Conservation (phyloP, 1,284 basidiomycete species). For the Marasmius fiardii region DNA sequence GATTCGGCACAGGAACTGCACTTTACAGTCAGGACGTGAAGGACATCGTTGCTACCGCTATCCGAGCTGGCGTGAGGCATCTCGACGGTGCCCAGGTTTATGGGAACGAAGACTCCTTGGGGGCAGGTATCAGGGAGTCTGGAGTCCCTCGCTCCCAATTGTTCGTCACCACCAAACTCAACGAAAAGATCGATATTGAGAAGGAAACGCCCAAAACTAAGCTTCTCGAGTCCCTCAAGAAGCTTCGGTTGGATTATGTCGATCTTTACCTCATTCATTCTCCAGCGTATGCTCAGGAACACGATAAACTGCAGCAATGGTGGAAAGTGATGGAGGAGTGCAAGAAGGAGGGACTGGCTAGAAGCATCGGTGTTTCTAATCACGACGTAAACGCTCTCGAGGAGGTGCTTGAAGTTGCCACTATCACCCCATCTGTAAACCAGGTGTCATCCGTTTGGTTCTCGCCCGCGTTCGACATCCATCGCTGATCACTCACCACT, state of each 20-base stretch:
- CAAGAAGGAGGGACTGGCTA: conserved; percentile 64
- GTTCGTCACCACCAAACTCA: conserved; percentile 68
- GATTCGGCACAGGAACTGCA: conserved; percentile 69
- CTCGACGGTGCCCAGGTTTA: conserved; percentile 74
- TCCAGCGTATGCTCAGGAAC: conserved; percentile 38
- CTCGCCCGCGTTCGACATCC: conserved; percentile 3
- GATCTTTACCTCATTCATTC: conserved; percentile 79
- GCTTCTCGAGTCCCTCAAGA: conserved; percentile 51
- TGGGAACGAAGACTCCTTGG: conserved; percentile 16
- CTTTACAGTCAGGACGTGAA: conserved; percentile 51
- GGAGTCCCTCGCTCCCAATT: conserved; percentile 54
- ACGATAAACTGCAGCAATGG: conserved; percentile 45
- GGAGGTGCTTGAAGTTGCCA: conserved; percentile 56
- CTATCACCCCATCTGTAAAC: conserved; percentile 69
- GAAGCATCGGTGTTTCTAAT: conserved; percentile 85
- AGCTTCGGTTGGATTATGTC: conserved; percentile 66
- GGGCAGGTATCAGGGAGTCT: conserved; percentile 43
- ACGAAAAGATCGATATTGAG: conserved; percentile 22
- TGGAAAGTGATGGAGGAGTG: conserved; percentile 77
- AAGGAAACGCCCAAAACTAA: conserved; percentile 48
- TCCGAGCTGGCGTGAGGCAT: conserved; percentile 62
- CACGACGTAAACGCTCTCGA: conserved; percentile 67
- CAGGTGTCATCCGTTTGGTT: conserved; percentile 71
- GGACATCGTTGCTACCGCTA: conserved; percentile 46
- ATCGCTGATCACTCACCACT: conserved; percentile 6